These are phyloP conservation scores for Debaryomyces psychrophilus DNA, from an alignment of 1,139 yeast species.

Conservation along the genomic window DNA sequence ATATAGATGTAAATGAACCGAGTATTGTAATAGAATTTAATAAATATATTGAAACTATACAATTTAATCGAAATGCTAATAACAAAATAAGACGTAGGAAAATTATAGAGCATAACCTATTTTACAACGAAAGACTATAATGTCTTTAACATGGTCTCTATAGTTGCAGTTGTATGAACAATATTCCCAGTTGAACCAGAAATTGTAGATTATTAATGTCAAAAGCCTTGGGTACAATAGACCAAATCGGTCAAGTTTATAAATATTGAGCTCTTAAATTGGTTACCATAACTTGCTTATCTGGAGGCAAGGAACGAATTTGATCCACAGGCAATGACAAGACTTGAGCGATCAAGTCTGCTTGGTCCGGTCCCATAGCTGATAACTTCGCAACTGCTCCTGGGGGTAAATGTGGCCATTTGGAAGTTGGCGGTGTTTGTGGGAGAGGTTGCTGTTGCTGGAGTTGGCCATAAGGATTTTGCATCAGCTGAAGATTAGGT, in stretches of 20 bases:
- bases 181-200: neutral
- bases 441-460: conserved; percentile 14
- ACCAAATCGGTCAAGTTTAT: conserved; percentile 15
- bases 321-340: conserved; percentile 60
- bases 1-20: neutral
- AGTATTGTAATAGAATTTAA: neutral
- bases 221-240: neutral
- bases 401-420: conserved; percentile 56
- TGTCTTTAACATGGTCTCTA: neutral
- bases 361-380: conserved; percentile 57
- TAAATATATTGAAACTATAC: conserved; percentile 1
- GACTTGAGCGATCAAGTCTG: conserved; percentile 66
- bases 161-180: neutral
- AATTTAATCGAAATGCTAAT: conserved; percentile 2
- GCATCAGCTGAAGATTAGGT: conserved; percentile 12
- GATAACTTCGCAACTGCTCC: conserved; percentile 52
- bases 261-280: conserved; percentile 61
- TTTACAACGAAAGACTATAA: neutral
- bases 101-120: neutral
- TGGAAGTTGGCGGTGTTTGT: conserved; percentile 28
- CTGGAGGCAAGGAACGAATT: conserved; percentile 56
- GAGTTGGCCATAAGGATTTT: conserved; percentile 14
- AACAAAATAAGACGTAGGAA: neutral
- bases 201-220: neutral
- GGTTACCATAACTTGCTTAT: conserved; percentile 63